Evolutionary conservation across 345 rosid genomes (phyloP).

Genomic region (Aquilaria sinensis): DNA sequence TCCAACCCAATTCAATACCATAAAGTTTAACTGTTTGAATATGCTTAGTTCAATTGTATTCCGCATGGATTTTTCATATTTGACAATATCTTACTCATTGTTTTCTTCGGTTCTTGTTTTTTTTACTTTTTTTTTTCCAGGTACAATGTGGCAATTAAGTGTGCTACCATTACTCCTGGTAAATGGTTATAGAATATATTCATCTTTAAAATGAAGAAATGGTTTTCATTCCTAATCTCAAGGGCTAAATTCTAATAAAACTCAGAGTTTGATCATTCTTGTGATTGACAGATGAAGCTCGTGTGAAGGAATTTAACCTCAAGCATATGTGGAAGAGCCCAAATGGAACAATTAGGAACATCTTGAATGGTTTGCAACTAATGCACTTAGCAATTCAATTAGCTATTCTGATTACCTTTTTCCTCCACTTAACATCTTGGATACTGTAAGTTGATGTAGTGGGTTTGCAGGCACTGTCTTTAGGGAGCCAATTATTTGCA

Average conservation of each 20-base stretch:
- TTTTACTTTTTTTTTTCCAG: slow-evolving; percentile 23
- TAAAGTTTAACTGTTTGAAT: too few relatives aligned
- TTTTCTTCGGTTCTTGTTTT: neutral
- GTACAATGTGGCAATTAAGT: slow-evolving; percentile 96
- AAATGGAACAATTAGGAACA: slow-evolving; percentile 93
- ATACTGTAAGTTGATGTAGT: slow-evolving; percentile 4
- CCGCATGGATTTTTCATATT: neutral
- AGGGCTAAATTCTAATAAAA: slow-evolving; percentile 7
- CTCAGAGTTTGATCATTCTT: neutral
- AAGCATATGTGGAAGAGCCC: slow-evolving; percentile 99
- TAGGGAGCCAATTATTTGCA: slow-evolving; percentile 96
- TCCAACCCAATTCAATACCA: too few relatives aligned
- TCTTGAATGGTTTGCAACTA: slow-evolving; percentile 65
- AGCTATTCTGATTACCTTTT: slow-evolving; percentile 6
- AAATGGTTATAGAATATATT: slow-evolving; percentile 4
- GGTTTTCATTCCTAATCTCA: neutral
- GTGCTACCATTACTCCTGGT: slow-evolving; percentile 99
- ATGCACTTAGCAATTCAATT: slow-evolving; percentile 4
- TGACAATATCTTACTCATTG: neutral
- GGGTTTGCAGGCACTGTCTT: slow-evolving; percentile 81
- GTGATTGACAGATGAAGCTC: slow-evolving; percentile 71
- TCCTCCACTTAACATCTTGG: neutral
- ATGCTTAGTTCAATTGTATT: too few relatives aligned
- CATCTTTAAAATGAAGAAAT: neutral
- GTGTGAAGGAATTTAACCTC: slow-evolving; percentile 77